phyloP scores from a whole-genome alignment of 2,329 filamentous ascomycete species.

The Albophoma yamanashiensis region DNA sequence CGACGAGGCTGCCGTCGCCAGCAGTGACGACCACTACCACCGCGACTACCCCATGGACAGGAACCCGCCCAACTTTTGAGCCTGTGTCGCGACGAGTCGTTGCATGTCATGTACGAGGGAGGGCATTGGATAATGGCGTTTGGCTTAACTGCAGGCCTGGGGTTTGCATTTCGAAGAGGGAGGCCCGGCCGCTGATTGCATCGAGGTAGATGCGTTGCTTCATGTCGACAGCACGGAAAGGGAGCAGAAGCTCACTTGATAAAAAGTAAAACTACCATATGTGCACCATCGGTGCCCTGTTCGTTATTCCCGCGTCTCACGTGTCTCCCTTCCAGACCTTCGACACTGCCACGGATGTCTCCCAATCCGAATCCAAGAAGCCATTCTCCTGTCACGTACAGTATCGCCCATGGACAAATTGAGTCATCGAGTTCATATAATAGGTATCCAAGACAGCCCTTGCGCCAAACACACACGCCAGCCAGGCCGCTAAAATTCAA shows the following conservation, averaged over 20 bases:
- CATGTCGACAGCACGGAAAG: neutral
- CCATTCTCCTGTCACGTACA: neutral
- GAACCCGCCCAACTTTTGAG: constrained; percentile 8
- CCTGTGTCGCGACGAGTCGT: neutral
- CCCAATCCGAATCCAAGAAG: neutral
- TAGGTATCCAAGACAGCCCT: neutral
- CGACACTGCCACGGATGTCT: neutral
- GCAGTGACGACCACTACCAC: neutral
- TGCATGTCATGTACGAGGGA: neutral
- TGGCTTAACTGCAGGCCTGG: neutral
- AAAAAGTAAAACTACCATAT: neutral
- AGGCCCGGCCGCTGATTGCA: neutral
- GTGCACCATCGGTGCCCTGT: neutral
- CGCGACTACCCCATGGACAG: constrained; percentile 12
- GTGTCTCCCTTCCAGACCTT: neutral
- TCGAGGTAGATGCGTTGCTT: neutral
- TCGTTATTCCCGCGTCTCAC: neutral
- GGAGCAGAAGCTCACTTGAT: neutral
- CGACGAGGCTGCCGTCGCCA: constrained; percentile 8
- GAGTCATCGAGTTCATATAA: neutral
- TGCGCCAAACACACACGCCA: neutral
- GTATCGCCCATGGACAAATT: no score
- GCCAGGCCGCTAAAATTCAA: neutral
- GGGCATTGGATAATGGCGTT: neutral
- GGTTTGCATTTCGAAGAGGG: neutral